Base-by-base conservation (phyloP, 2,329 filamentous ascomycete genomes). In the Sporothrix globosa region DNA sequence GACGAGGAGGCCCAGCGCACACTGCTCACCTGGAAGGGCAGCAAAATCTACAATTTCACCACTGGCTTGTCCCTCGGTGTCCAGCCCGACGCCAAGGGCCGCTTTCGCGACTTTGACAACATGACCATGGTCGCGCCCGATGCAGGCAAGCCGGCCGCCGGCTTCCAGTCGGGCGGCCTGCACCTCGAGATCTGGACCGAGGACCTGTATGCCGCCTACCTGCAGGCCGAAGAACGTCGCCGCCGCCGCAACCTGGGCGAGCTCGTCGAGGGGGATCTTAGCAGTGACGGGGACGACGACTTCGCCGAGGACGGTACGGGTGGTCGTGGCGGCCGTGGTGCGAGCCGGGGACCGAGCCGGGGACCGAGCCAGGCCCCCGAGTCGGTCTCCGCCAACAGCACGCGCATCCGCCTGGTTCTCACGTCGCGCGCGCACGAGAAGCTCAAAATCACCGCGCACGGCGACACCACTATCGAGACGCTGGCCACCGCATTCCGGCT, bases 21-120 rank as follows among this genome's bases (percentile, higher is more conserved):
- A 75, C 84, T 98, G 70, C 84, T 98, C 69, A 96, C 92, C 0
- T 97, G 92, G 90, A 90, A 89, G 73, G 86, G 87, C 34, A 87
- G 87, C 71, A 87, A 88, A 71, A 80, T 97, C 3, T 97, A 91
- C 77, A 88, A 91, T 73, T 86, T 87, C n/a, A 92, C 91, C 5
- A 94, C 90, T 1, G 90, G 92, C 71, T 84, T 84, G 68, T 89
- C 86, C 63, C 81, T 97, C 7, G 89, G 89, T 7, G 85, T 96
- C 60, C 77, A 80, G 10, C 81, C 83, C 0, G 78, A 81, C 13
- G 76, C 76, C 14, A 79, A 84, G 5, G 84, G 84, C 53, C 78
- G 82, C 17, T 78, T 85, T 24, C 77, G 78, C 65, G 75, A 77
- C 13, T 77, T 81, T 60, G 70, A 71, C 0, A 72, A 73, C 68